These are phyloP conservation scores for Isabelozyma gotoi DNA, from an alignment of 805 yeast species.

Conservation along the genomic window DNA sequence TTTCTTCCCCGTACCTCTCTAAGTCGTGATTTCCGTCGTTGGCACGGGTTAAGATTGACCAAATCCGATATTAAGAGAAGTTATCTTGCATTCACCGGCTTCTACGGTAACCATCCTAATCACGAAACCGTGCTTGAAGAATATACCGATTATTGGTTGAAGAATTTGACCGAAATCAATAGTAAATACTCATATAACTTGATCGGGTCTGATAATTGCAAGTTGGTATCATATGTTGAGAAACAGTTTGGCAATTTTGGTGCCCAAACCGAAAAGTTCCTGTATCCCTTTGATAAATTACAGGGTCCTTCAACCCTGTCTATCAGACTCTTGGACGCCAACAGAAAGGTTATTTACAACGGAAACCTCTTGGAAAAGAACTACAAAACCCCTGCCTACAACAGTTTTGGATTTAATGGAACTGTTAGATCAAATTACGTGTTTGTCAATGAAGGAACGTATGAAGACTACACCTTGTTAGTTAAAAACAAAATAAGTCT, in stretches of 20 bases:
- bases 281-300: conserved; percentile 13
- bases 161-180: conserved; percentile 25
- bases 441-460: conserved; percentile 30
- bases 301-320: conserved; percentile 25
- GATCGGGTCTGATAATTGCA: conserved; percentile 23
- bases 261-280: conserved; percentile 16
- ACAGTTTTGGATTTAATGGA: conserved; percentile 26
- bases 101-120: conserved; percentile 11
- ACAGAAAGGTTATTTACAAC: conserved; percentile 20
- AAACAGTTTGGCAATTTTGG: conserved; percentile 26
- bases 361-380: conserved; percentile 23
- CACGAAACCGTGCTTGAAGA: conserved; percentile 17
- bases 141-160: conserved; percentile 24
- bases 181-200: conserved; percentile 17
- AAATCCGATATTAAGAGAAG: conserved; percentile 68
- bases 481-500: conserved; percentile 15
- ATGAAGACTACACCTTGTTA: conserved; percentile 25
- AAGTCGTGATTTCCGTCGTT: conserved; percentile 73
- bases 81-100: conserved; percentile 40
- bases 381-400: conserved; percentile 30
- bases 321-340: conserved; percentile 21
- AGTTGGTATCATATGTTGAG: conserved; percentile 24
- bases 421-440: conserved; percentile 22
- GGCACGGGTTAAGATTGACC: conserved; percentile 67
- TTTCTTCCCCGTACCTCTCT: conserved; percentile 85